Evolutionary conservation across 768 basidiomycete species (phyloP), one percentile per base, ranked within the genome.

Genomic region (Termitomyces bulborhizus): DNA sequence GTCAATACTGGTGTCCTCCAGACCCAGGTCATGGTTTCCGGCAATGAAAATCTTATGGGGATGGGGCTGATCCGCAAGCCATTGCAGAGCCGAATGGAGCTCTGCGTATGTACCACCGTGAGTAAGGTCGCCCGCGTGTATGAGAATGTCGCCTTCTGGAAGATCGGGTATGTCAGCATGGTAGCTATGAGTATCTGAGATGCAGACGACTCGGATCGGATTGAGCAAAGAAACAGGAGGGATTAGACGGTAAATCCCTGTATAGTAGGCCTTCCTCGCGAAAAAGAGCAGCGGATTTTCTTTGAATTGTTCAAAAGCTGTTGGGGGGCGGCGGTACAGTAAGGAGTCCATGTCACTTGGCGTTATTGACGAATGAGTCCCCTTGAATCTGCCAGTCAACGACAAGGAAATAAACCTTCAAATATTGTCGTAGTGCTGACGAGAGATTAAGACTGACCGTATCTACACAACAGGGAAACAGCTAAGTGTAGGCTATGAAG

Each of bases 101-200:
- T 76, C 70, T 27, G 57, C n/a, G 11, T 50, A 46, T 16, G 71
- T 69, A 2, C 76, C 71, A 3, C 68, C 69, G 21, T 70, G 60
- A 8, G 75, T 74, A 34, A 76, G 67, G 56, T 76, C 71, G 11
- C 72, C 76, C 4, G 73, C 65, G 45, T 76, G 74, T 44, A 76
- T 70, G 37, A 76, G 67, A 46, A 76, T 69, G 59, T 76, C 73
- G 51, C 73, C 74, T 29, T 56, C 27, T 42, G 75, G 74, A 36
- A 74, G 59, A 18, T 59, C 31, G 6, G 70, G 61, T 34, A 61
- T 61, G 11, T 58, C 42, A 31, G 21, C 4, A 42, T 72, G 71
- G 18, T 60, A 57, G 58, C 67, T 73, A 59, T 73, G 74, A 6
- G 73, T 75, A 48, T 76, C 75, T 6, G 73, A 71, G 51, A 75